Conservation (phyloP, 2,329 filamentous ascomycete genomes). For the Fusarium drepaniforme region DNA sequence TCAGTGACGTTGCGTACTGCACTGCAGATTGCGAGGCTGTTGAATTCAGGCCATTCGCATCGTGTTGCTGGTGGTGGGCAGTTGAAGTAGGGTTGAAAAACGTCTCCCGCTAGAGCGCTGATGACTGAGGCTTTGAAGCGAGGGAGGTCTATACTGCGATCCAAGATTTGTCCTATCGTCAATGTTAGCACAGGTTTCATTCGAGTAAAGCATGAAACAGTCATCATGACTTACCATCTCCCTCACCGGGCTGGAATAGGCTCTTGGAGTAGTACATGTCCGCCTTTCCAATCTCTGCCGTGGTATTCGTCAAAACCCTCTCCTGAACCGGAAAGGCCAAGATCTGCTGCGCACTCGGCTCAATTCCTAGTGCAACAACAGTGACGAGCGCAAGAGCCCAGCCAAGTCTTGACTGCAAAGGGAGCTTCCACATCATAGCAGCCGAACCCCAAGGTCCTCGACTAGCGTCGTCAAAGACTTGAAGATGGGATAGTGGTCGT, state of each 20-base stretch:
- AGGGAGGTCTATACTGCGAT: not conserved
- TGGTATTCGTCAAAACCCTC: not conserved
- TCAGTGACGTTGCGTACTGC: conserved; percentile 6
- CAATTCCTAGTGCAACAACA: conserved; percentile 2
- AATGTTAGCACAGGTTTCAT: not conserved
- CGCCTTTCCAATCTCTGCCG: conserved; percentile 6
- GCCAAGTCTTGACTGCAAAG: not conserved
- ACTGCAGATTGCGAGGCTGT: conserved; percentile 10
- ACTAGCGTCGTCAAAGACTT: conserved; percentile 19
- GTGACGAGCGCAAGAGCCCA: conserved; percentile 17
- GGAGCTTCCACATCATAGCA: not conserved
- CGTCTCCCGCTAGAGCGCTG: conserved; percentile 3
- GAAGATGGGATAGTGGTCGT: not conserved
- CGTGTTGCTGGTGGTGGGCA: conserved; percentile 7
- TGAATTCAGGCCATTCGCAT: conserved; percentile 7
- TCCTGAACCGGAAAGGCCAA: conserved; percentile 6
- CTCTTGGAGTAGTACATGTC: conserved; percentile 9
- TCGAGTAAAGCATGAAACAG: not conserved
- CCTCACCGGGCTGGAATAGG: not conserved
- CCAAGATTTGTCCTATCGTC: not conserved
- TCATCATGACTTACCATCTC: not conserved
- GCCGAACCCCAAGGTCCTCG: conserved; percentile 10
- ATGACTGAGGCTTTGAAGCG: conserved; percentile 6
- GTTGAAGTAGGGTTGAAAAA: not conserved
- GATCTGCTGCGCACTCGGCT: conserved; percentile 19